Evolutionary conservation across 495 filamentous ascomycete species (phyloP), one percentile per base, ranked within the genome.

Genomic region (Penicilliopsis zonata): DNA sequence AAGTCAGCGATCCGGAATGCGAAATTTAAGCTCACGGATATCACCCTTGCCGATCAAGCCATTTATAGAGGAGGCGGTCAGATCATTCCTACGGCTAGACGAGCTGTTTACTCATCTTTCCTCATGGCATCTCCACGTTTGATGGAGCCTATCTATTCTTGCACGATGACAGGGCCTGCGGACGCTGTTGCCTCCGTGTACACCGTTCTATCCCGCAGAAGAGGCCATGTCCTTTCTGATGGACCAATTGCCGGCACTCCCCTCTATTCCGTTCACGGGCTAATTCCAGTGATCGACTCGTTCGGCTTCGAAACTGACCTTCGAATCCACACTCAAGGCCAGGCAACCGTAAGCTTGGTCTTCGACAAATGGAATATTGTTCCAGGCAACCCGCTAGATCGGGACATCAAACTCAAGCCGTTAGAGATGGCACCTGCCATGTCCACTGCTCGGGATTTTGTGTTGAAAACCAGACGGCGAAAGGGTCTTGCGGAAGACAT

Each of bases 291-390:
- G 20, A 92, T 98, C 44, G 90, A 98, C 60, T 81, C 74, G 8
- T 98, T 98, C 49, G 90, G 90, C 5, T 95, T 98, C 54, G 90
- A 98, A 59, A 96, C 90, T 2, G 90, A 98, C 59, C 67, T 96
- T 25, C 65, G 90, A 30, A 96, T 96, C 44, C 86, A 94, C 50
- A 96, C 92, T 0, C 86, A 94, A 53, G 88, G 90, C 24, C 82
- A 87, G 50, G 82, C 84, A 18, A 81, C 82, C 51, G 73, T 94
- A 30, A 86, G 76, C 44, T 66, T 96, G n/a, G 83, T 86, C 1
- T 98, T 98, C 55, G 90, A 98, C 44, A 75, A 85, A 24, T 98
- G 90, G 90, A 82, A 67, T 40, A 80, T 94, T 32, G 86, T 98
- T 3, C 90, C 90, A 3, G 90, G 90, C 29, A 92, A 98, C 50